A percentile compares a stretch with the other conserved stretches of the same genome.
Conservation (phyloP, 1,284 basidiomycete species). For the Xerocomus nothofagi region DNA sequence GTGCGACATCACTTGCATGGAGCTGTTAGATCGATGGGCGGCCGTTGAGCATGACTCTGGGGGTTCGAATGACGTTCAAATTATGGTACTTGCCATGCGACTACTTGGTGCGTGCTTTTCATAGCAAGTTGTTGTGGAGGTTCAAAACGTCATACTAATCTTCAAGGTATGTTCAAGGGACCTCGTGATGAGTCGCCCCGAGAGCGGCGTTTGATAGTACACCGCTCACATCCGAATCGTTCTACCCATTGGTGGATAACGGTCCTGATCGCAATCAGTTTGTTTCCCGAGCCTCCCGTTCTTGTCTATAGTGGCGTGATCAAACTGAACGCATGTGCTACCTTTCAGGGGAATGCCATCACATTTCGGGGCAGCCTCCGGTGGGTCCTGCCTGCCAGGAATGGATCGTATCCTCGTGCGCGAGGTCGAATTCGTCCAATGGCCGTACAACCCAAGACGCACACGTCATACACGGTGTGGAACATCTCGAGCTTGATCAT, state of each 20-base stretch:
- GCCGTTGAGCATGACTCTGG: conserved; percentile 7
- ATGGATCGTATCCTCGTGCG: too few species aligned
- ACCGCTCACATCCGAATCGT: neutral
- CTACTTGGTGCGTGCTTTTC: neutral
- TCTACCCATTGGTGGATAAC: too few species aligned
- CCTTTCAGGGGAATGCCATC: neutral
- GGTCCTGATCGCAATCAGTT: neutral
- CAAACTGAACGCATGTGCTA: too few species aligned
- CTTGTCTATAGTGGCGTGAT: neutral
- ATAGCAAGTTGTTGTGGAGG: neutral
- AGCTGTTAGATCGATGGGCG: conserved; percentile 12
- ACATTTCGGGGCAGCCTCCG: neutral
- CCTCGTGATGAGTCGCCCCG: too few species aligned
- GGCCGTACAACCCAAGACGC: neutral
- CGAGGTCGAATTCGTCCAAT: neutral
- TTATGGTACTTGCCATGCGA: neutral
- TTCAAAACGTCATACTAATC: neutral
- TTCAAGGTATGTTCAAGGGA: neutral
- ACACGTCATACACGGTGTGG: neutral
- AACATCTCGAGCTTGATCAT: neutral
- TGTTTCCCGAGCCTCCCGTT: neutral
- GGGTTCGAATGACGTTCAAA: neutral
- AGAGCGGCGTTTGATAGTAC: neutral
- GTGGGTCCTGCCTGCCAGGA: too few species aligned
- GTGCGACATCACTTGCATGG: neutral